These are phyloP conservation scores for Verticillium tricorpus DNA, from an alignment of 2,329 filamentous ascomycete genomes.

Conservation along the genomic window DNA sequence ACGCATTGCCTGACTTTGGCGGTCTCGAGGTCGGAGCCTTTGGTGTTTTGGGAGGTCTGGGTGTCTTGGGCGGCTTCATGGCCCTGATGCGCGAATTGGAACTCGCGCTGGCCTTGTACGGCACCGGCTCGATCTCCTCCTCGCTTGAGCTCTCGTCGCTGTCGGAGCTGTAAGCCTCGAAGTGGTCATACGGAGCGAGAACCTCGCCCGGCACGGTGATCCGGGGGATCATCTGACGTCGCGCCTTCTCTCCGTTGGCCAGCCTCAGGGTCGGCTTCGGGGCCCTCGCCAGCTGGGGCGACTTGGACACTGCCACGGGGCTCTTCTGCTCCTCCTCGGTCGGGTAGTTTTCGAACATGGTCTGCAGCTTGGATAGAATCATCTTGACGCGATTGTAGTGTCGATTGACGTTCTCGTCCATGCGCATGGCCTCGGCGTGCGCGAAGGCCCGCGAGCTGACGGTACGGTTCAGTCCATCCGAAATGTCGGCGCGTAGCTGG, in stretches of 20 bases:
- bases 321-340: constrained; percentile 45
- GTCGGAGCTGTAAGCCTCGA: constrained; percentile 51
- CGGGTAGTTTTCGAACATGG: constrained; percentile 58
- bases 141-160: constrained; percentile 50
- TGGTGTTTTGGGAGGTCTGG: constrained; percentile 24
- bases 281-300: constrained; percentile 45
- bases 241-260: constrained; percentile 40
- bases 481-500: constrained; percentile 55
- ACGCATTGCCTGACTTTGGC: constrained; percentile 20
- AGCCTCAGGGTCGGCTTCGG: constrained; percentile 43
- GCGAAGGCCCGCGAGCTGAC: constrained; percentile 53
- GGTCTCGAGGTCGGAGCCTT: constrained; percentile 11
- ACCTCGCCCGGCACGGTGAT: constrained; percentile 65
- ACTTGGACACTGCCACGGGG: constrained; percentile 44
- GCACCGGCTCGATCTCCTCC: constrained; percentile 21
- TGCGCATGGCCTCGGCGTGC: constrained; percentile 58
- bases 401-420: constrained; percentile 58
- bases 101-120: constrained; percentile 25
- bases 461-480: constrained; percentile 49
- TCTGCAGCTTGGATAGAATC: constrained; percentile 54
- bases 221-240: constrained; percentile 44
- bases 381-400: constrained; percentile 58
- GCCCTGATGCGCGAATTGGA: constrained; percentile 43
- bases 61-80: constrained; percentile 39
- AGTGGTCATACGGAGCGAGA: constrained; percentile 61